Evolutionary conservation across 148 eudicot genomes (phyloP), one percentile per base, ranked within the genome.

Genomic region (Pharnaceum exiguum): DNA sequence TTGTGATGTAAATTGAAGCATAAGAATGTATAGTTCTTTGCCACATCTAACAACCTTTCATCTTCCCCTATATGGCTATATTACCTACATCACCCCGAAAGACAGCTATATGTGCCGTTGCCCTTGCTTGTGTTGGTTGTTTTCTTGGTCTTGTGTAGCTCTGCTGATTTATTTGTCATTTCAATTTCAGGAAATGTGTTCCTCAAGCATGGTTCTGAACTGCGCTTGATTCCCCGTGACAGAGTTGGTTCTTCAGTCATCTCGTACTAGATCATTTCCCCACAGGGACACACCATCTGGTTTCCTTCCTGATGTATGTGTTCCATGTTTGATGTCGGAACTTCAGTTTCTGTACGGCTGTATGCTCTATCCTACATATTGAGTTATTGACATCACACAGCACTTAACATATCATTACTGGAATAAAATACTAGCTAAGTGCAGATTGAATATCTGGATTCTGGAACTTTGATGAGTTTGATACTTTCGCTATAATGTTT

Each of bases 221-320:
- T 91, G 71, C 94, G 96, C 13, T 69, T 91, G 86, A 91, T 91
- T 71, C 98, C 97, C 46, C 98, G 96, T 17, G 98, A 91, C 51
- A 85, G 96, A 67, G 98, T 91, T 61, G 98, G 96, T 66, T 77
- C 84, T 64, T 48, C 7, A 23, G 33, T 18, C 40, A 4, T 49
- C 27, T 37, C 43, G 10, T 21, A 45, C 42, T 65, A 46, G 56
- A 53, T 8, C 40, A 10, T 51, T 24, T 51, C 43, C 24, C 24
- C 51, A 35, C 58, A 13, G 9, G 15, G 23, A 23, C 13, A 27
- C 35, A 30, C 54, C 49, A 32, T 38, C 55, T 35, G 38, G 46
- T 48, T 57, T 47, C 47, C 29, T 43, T 63, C n/a, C 18, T 21
- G 1, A 32, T 56, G 31, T 32, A 33, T 32, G 7, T 65, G 29